Percentiles rank a stretch among this genome's conserved stretches.
Evolutionary conservation across 345 rosid species (phyloP).

Genomic region (Brassica incana): DNA sequence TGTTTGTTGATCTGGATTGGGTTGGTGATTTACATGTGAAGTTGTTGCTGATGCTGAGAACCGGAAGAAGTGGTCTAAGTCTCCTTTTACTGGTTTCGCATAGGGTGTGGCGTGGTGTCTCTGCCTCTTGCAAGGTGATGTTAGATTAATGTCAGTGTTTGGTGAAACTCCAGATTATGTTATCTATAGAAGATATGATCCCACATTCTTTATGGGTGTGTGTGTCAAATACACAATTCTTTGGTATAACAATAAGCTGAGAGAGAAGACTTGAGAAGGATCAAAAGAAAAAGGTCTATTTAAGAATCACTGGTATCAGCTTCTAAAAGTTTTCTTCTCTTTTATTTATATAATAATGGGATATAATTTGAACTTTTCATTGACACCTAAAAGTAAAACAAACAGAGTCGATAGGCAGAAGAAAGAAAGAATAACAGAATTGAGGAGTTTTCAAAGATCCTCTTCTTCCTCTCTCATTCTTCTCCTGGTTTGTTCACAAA

Average conservation of each 20-base stretch:
- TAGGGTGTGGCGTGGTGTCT: not conserved
- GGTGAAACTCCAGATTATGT: not conserved
- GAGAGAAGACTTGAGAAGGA: constrained; percentile 29
- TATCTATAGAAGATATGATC: not conserved
- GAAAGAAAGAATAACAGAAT: constrained; percentile 25
- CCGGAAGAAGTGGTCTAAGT: not conserved
- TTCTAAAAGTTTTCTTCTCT: not conserved
- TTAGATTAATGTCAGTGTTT: not conserved
- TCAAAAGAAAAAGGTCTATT: constrained; percentile 41
- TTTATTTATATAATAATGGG: not conserved
- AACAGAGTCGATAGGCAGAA: constrained; percentile 3
- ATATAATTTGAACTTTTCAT: not conserved
- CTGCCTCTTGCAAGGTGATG: not conserved
- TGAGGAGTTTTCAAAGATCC: constrained; percentile 36
- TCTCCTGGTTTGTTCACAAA: constrained; percentile 11
- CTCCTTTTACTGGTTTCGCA: not conserved
- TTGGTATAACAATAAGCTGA: not conserved
- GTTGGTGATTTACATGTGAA: not conserved
- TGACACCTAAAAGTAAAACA: constrained; percentile 29
- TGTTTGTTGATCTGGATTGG: not conserved
- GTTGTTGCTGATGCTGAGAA: not conserved
- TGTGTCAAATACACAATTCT: not conserved
- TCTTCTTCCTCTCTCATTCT: constrained; percentile 36
- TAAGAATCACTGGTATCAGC: constrained; percentile 25
- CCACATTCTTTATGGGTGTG: not conserved